phyloP scores from a whole-genome alignment of 2,329 filamentous ascomycete genomes.

The Alternaria arborescens region DNA sequence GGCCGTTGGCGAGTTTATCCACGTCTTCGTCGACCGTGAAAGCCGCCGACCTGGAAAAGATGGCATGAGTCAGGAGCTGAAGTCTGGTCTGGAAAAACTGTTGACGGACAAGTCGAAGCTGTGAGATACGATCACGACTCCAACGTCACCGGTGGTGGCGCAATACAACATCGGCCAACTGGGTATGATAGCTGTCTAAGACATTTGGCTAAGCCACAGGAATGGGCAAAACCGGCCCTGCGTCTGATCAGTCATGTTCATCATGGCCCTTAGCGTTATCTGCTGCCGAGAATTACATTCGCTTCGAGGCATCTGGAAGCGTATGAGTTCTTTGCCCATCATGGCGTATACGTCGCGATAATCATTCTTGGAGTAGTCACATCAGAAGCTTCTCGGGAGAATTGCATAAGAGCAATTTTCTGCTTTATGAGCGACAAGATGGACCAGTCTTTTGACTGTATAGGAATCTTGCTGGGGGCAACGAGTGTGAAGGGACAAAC shows the following conservation, averaged over 20 bases:
- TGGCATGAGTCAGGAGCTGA: constrained; percentile 70
- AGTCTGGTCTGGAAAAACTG: constrained; percentile 50
- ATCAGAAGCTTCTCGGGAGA: neutral
- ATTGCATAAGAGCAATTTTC: neutral
- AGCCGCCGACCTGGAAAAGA: constrained; percentile 71
- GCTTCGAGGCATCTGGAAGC: neutral
- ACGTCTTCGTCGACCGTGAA: constrained; percentile 84
- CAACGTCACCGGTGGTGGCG: neutral
- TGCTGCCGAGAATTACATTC: neutral
- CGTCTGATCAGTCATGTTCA: neutral
- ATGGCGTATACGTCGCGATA: neutral
- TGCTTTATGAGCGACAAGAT: neutral
- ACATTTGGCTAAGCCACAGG: no score
- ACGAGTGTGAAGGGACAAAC: neutral
- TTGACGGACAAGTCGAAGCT: constrained; percentile 35
- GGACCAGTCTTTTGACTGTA: neutral
- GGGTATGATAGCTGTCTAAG: neutral
- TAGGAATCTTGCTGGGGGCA: neutral
- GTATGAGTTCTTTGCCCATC: neutral
- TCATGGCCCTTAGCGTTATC: no score
- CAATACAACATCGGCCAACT: neutral
- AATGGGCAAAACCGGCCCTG: neutral
- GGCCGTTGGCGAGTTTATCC: constrained; percentile 85
- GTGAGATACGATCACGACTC: constrained; percentile 17
- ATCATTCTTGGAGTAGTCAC: neutral